Base-by-base conservation (phyloP, 495 filamentous ascomycete genomes). In the Tuber umbilicatum region DNA sequence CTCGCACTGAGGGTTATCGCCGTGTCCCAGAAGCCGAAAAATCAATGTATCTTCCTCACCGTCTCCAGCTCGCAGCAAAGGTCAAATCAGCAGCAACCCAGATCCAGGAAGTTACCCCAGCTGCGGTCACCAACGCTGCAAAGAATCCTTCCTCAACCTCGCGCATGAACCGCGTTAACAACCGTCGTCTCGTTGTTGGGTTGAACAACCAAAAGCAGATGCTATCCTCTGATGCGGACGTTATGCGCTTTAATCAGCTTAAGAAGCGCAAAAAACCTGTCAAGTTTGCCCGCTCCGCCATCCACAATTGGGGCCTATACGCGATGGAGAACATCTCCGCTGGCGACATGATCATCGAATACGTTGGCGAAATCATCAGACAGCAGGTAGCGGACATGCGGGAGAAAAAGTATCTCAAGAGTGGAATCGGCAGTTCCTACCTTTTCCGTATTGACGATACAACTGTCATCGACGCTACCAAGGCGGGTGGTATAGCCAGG, bases 311-410 rank as follows among this genome's bases (percentile, higher is more conserved):
- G 95, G 95, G 95, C 41, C 85, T 99, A 55, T 99, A 98, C 80
- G 94, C 95, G 10, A 94, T 97, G 86, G 94, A 98, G 84, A 94
- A 97, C 79, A 99, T 99, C 74, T 87, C 93, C 41, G 93, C 93
- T 78, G 97, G 97, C 82, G 95, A 99, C 83, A 97, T 99, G 94
- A 99, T 99, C 81, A 99, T 99, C 82, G 95, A 99, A 85, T 99
- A 99, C 82, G 95, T 99, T 27, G 95, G 95, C 73, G 96, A 99
- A 84, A 96, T 95, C 81, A 93, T 99, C 19, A 89, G 95, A 70
- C 95, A 98, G 84, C 92, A 94, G 82, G 94, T 99, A 75, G 94
- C 95, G 5, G 94, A 99, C 78, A 90, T 98, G 84, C 90, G 95
- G 70, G 95, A 99, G 85, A 87, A 89, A 69, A 89, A 90, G 73